Evolutionary conservation across 73 alveolate genomes (phyloP).

Genomic region (Tetrahymena borealis): DNA sequence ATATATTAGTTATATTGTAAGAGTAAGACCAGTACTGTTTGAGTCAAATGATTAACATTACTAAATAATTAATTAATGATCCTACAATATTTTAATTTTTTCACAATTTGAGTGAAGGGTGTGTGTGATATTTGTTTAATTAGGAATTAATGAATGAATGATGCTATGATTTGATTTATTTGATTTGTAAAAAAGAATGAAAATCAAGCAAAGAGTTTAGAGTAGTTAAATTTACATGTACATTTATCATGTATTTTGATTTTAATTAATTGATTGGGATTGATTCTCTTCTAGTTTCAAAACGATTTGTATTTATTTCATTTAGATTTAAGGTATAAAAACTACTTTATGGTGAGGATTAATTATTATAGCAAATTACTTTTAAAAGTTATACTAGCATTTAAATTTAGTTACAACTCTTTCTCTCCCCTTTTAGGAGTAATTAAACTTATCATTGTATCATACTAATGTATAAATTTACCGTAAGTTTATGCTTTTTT

Average conservation of each 20-base stretch:
- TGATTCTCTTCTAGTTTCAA: not conserved
- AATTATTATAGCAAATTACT: too few species aligned
- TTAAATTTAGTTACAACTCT: not conserved
- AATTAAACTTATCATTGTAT: too few species aligned
- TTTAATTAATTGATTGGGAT: not conserved
- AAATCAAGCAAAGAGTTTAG: not conserved
- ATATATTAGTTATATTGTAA: not conserved
- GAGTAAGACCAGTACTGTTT: not conserved
- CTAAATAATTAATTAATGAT: too few species aligned
- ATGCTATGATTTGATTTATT: too few species aligned
- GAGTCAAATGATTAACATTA: not conserved
- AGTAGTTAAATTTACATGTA: not conserved
- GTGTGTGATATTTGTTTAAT: not conserved
- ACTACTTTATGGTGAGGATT: not conserved
- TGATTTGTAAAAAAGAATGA: not conserved
- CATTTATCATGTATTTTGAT: not conserved
- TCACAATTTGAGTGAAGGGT: not conserved
- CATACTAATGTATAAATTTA: too few species aligned
- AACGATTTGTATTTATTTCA: not conserved
- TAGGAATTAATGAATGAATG: not conserved
- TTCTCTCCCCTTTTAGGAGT: not conserved
- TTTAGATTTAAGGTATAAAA: not conserved
- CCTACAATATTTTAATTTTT: not conserved
- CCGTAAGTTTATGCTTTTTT: not conserved
- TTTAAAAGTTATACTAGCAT: not conserved